These are phyloP conservation scores for Kitagawia praeruptora DNA, from an alignment of 129 eudicot genomes.

Conservation along the genomic window DNA sequence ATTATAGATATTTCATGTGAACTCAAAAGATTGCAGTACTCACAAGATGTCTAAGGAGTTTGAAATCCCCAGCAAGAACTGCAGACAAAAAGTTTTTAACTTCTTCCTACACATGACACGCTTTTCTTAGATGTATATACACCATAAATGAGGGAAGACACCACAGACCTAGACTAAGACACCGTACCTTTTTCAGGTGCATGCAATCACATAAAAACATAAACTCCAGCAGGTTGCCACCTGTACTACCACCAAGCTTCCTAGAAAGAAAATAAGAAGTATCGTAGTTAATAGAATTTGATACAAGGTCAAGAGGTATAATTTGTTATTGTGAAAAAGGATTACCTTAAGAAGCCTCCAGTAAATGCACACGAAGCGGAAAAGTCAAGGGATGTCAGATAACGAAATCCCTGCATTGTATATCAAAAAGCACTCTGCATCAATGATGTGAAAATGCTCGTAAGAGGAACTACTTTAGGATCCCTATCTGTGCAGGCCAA, in stretches of 20 bases:
- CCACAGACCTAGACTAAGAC: not conserved
- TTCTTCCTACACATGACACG: conserved; percentile 44
- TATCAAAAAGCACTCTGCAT: not conserved
- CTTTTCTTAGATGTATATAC: conserved; percentile 2
- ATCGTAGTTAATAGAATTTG: not conserved
- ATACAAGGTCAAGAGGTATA: not conserved
- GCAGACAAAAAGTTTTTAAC: conserved; percentile 57
- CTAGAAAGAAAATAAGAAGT: conserved; percentile 22
- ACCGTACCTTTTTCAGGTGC: conserved; percentile 67
- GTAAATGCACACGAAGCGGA: conserved; percentile 70
- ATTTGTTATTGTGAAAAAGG: not conserved
- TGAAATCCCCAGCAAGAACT: conserved; percentile 71
- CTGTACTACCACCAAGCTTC: conserved; percentile 52
- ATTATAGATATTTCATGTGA: not conserved
- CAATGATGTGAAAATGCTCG: not conserved
- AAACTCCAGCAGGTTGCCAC: conserved; percentile 60
- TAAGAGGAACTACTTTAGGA: not conserved
- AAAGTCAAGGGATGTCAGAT: conserved; percentile 63
- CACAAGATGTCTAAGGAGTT: conserved; percentile 65
- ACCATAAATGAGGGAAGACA: not conserved
- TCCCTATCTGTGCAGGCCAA: not conserved
- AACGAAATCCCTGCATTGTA: conserved; percentile 60
- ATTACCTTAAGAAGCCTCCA: conserved; percentile 72
- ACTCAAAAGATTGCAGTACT: conserved; percentile 7
- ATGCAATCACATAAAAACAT: conserved; percentile 70